Conservation (phyloP, 495 filamentous ascomycete species). For the Hypomontagnella submonticulosa region DNA sequence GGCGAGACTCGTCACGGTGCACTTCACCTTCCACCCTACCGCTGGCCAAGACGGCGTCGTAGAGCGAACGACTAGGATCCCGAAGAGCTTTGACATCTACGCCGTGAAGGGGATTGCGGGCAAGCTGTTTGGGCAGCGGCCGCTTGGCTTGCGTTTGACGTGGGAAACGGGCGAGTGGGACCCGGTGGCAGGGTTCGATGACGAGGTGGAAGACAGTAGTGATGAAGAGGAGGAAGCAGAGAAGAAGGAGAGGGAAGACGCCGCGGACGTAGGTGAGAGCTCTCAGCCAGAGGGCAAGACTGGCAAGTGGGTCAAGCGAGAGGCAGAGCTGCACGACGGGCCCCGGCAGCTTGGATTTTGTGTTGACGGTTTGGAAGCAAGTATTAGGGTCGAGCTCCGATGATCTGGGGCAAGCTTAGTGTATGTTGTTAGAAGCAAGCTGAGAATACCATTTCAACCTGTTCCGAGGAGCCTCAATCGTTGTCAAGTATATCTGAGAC, state of each 20-base stretch:
- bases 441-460: background rate
- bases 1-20: constrained; percentile 73
- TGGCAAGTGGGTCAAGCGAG: constrained; percentile 73
- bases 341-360: constrained; percentile 84
- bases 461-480: background rate
- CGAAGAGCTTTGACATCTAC: constrained; percentile 81
- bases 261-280: constrained; percentile 21
- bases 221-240: constrained; percentile 63
- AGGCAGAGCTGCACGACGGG: constrained; percentile 83
- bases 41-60: constrained; percentile 18
- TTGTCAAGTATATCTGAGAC: background rate
- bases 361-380: constrained; percentile 76
- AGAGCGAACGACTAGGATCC: constrained; percentile 66
- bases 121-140: constrained; percentile 71
- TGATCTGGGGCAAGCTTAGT: constrained; percentile 13
- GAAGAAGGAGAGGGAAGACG: constrained; percentile 35
- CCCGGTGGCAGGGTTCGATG: constrained; percentile 73
- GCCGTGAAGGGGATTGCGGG: constrained; percentile 80
- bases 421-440: constrained; percentile 1
- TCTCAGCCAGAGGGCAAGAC: constrained; percentile 37
- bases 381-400: constrained; percentile 71
- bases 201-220: constrained; percentile 65
- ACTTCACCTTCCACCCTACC: constrained; percentile 61
- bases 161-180: constrained; percentile 90
- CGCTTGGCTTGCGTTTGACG: constrained; percentile 71